phyloP scores from a whole-genome alignment of 352 stramenopile species.

The Globisporangium cylindrosporum region DNA sequence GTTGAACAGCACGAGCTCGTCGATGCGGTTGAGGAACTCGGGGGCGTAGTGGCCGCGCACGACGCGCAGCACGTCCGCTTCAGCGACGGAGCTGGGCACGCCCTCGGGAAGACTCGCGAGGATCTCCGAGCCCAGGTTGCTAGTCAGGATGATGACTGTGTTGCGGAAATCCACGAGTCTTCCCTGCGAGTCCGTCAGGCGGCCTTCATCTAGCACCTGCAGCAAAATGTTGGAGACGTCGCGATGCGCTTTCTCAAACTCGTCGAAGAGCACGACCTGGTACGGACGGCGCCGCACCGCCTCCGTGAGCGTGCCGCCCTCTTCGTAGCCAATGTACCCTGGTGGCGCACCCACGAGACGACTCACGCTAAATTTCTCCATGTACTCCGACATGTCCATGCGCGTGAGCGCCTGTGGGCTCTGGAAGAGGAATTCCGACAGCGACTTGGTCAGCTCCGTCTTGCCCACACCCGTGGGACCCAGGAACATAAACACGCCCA shows the following conservation, averaged over 20 bases:
- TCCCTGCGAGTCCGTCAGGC: slow-evolving; percentile 95
- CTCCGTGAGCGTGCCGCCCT: slow-evolving; percentile 95
- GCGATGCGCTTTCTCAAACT: slow-evolving; percentile 97
- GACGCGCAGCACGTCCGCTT: slow-evolving; percentile 85
- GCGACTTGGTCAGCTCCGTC: slow-evolving; percentile 95
- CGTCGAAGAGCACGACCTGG: slow-evolving; percentile 95
- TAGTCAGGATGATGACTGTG: slow-evolving; percentile 97
- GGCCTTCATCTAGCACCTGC: slow-evolving; percentile 85
- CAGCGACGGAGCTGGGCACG: slow-evolving; percentile 50
- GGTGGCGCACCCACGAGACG: slow-evolving; percentile 90
- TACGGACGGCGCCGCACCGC: slow-evolving; percentile 93
- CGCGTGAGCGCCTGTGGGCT: slow-evolving; percentile 92
- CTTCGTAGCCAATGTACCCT: slow-evolving; percentile 93
- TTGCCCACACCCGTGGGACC: slow-evolving; percentile 94
- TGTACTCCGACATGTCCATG: slow-evolving; percentile 98
- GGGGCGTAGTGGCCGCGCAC: slow-evolving; percentile 94
- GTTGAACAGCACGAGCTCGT: slow-evolving; percentile 98
- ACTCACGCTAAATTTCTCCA: slow-evolving; percentile 95
- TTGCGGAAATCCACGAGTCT: slow-evolving; percentile 97
- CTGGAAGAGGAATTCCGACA: slow-evolving; percentile 96
- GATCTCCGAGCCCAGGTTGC: slow-evolving; percentile 95
- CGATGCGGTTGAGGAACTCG: slow-evolving; percentile 98
- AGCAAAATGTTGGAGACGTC: slow-evolving; percentile 97
- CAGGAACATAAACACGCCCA: slow-evolving; percentile 95
- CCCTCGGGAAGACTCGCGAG: slow-evolving; percentile 54